phyloP scores from a whole-genome alignment of 2,329 filamentous ascomycete species.

The Trichoderma polysporum region DNA sequence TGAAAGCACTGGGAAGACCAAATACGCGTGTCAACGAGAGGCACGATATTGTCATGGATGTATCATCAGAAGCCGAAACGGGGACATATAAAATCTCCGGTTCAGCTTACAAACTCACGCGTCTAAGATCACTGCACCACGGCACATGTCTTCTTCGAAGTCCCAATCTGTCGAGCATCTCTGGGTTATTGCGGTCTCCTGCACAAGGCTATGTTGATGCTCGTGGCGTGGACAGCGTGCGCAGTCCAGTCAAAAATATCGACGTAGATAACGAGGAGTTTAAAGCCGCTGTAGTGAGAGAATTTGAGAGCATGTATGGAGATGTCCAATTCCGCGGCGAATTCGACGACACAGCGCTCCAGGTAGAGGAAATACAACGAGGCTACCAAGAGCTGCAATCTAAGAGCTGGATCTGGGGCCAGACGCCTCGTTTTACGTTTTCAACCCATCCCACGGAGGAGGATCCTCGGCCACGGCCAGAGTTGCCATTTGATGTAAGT shows the following conservation, averaged over 20 bases:
- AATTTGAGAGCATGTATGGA: constrained; percentile 70
- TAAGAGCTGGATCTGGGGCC: constrained; percentile 74
- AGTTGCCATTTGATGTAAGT: constrained; percentile 48
- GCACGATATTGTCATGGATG: constrained; percentile 85
- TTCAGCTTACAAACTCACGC: constrained; percentile 90
- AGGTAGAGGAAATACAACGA: constrained; percentile 49
- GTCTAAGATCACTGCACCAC: constrained; percentile 80
- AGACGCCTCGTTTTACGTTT: constrained; percentile 82
- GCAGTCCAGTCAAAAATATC: constrained; percentile 80
- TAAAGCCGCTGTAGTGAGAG: constrained; percentile 55
- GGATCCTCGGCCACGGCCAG: constrained; percentile 56
- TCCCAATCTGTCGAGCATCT: constrained; percentile 69
- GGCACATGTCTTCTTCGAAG: constrained; percentile 84
- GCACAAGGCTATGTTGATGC: constrained; percentile 74
- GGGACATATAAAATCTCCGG: constrained; percentile 78
- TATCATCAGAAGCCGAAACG: constrained; percentile 24
- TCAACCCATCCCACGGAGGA: constrained; percentile 59
- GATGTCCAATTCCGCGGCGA: constrained; percentile 34
- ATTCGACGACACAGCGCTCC: constrained; percentile 52
- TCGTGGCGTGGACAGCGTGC: constrained; percentile 87
- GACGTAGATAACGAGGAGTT: constrained; percentile 51
- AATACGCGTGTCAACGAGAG: constrained; percentile 78
- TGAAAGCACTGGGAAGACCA: constrained; percentile 58
- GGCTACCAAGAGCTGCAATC: constrained; percentile 48
- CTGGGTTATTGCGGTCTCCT: constrained; percentile 72